These are phyloP conservation scores for Exserohilum turcica DNA, from an alignment of 2,329 filamentous ascomycete species.

Conservation along the genomic window DNA sequence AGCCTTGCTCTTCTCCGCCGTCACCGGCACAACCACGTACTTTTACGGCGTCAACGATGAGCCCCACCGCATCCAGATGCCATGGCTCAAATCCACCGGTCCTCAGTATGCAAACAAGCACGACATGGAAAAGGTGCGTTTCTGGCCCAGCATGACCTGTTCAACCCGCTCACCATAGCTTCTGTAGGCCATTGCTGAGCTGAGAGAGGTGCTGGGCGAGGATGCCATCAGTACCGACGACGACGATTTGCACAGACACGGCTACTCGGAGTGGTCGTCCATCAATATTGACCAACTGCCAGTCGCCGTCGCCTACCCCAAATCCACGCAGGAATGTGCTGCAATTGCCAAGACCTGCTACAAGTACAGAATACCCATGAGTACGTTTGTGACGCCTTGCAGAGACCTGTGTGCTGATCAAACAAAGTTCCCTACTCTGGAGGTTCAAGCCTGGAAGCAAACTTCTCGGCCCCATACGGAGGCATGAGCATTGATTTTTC, in stretches of 20 bases:
- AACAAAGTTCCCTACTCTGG: constrained; percentile 75
- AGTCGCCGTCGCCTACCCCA: constrained; percentile 68
- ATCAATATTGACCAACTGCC: constrained; percentile 68
- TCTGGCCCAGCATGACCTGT: neutral
- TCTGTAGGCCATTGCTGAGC: constrained; percentile 60
- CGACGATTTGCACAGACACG: constrained; percentile 67
- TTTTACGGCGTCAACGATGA: constrained; percentile 54
- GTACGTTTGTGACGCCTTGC: constrained; percentile 25
- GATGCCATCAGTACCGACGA: constrained; percentile 67
- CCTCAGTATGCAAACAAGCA: constrained; percentile 56
- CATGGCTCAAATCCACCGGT: constrained; percentile 31
- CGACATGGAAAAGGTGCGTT: constrained; percentile 57
- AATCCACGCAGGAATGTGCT: constrained; percentile 67
- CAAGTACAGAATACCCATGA: constrained; percentile 78
- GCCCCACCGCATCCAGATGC: constrained; percentile 33
- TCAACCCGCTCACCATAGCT: constrained; percentile 8
- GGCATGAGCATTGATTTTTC: constrained; percentile 90
- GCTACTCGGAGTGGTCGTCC: constrained; percentile 73
- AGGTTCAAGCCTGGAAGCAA: constrained; percentile 84
- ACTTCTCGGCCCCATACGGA: constrained; percentile 85
- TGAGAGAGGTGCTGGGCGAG: constrained; percentile 59
- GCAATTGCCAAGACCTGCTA: constrained; percentile 72
- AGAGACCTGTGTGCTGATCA: neutral
- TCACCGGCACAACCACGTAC: constrained; percentile 60
- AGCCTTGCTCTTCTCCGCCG: constrained; percentile 55